Conservation (phyloP, 2,329 filamentous ascomycete species). For the Blastomyces gilchristii region DNA sequence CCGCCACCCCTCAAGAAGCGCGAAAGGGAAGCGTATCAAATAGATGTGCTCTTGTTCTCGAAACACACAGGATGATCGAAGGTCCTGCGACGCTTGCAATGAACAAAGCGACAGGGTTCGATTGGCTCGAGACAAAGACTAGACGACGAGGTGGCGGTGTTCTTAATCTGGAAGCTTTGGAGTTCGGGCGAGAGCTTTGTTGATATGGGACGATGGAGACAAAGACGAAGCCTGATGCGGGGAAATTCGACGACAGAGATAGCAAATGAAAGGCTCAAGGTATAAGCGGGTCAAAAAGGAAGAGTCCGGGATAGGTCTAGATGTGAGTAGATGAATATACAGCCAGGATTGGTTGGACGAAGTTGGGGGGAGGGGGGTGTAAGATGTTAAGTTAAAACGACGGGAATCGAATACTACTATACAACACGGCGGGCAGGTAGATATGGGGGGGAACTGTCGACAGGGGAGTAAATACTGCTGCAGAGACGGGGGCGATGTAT, state of each 20-base stretch:
- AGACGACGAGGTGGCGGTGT: not conserved
- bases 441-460: not conserved
- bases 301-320: not conserved
- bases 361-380: not conserved
- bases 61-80: not conserved
- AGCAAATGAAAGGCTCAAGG: not conserved
- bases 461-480: not conserved
- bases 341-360: not conserved
- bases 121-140: slow-evolving; percentile 4
- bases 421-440: not conserved
- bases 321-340: not conserved
- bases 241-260: not conserved
- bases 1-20: slow-evolving; percentile 4
- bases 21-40: not conserved
- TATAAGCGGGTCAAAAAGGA: not conserved
- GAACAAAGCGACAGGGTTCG: slow-evolving; percentile 3
- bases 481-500: not conserved
- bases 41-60: not conserved
- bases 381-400: not conserved
- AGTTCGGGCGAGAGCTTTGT: not conserved
- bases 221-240: slow-evolving; percentile 1
- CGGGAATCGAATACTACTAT: not conserved
- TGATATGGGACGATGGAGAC: not conserved
- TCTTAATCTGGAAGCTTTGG: not conserved
- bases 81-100: not conserved